phyloP scores from a whole-genome alignment of 2,329 filamentous ascomycete species.

The Juglanconis sp. region DNA sequence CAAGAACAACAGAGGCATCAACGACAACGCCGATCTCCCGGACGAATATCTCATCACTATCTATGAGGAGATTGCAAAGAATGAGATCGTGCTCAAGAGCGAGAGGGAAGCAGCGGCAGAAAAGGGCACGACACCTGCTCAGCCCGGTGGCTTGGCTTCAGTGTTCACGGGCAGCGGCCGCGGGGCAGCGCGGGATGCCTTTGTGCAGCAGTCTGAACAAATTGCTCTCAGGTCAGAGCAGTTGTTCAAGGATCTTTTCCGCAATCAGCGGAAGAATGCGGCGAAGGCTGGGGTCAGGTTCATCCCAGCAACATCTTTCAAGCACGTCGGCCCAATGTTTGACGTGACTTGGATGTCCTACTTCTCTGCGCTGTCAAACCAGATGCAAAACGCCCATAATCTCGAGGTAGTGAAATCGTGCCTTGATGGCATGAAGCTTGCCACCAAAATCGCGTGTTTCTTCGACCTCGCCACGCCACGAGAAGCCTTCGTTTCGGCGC shows the following conservation, averaged over 20 bases:
- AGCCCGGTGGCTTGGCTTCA: slow-evolving; percentile 70
- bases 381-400: slow-evolving; percentile 91
- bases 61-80: slow-evolving; percentile 84
- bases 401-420: slow-evolving; percentile 88
- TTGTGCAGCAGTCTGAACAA: slow-evolving; percentile 91
- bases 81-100: slow-evolving; percentile 92
- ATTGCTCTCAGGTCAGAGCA: slow-evolving; percentile 74
- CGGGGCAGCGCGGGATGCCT: slow-evolving; percentile 88
- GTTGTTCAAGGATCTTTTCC: slow-evolving; percentile 88
- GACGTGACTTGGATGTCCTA: slow-evolving; percentile 99
- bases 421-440: slow-evolving; percentile 91
- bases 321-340: slow-evolving; percentile 97
- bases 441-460: slow-evolving; percentile 86
- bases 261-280: slow-evolving; percentile 80
- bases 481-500: slow-evolving; percentile 88
- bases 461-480: slow-evolving; percentile 92
- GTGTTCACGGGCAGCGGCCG: slow-evolving; percentile 80
- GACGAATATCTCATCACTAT: slow-evolving; percentile 87
- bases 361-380: slow-evolving; percentile 87
- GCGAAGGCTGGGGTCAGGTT: slow-evolving; percentile 69
- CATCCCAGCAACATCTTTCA: slow-evolving; percentile 89
- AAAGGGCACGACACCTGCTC: slow-evolving; percentile 59
- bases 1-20: slow-evolving; percentile 98
- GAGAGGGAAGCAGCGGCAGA: slow-evolving; percentile 88
- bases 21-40: slow-evolving; percentile 89